Evolutionary conservation across 148 eudicot species (phyloP).

Genomic region (Fagopyrum homotropicum): DNA sequence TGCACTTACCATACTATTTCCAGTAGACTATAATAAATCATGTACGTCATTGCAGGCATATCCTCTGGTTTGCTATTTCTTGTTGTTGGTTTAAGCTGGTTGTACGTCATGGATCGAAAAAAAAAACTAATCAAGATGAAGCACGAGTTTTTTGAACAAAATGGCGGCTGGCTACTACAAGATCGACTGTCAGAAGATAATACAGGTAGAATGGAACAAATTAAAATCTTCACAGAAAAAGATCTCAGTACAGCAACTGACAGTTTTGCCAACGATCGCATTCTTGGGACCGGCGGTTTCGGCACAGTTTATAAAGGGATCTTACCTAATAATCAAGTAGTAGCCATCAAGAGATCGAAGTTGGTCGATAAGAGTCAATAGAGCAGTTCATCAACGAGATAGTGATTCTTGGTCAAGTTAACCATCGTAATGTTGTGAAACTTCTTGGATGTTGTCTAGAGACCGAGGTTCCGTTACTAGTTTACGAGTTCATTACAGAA

Average conservation of each 20-base stretch:
- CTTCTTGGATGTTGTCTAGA: slow-evolving; percentile 10
- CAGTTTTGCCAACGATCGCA: background rate
- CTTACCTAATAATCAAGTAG: background rate
- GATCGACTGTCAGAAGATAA: background rate
- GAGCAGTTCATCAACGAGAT: slow-evolving; percentile 12
- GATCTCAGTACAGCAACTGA: slow-evolving; percentile 11
- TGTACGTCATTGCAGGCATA: background rate
- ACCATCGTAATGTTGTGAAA: slow-evolving; percentile 1
- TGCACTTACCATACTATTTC: too few relatives aligned
- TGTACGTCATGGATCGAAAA: background rate
- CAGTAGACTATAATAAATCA: background rate
- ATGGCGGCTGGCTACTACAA: slow-evolving; percentile 17
- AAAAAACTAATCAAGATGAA: background rate
- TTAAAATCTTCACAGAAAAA: slow-evolving; percentile 10
- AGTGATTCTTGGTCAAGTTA: background rate
- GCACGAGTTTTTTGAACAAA: slow-evolving; percentile 11
- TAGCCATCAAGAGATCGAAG: slow-evolving; percentile 20
- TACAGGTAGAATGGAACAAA: background rate
- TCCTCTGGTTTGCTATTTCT: slow-evolving; percentile 8
- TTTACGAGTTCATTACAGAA: slow-evolving; percentile 8
- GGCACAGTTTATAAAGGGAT: slow-evolving; percentile 9
- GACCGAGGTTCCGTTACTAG: slow-evolving; percentile 3
- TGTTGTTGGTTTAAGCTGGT: slow-evolving; percentile 18
- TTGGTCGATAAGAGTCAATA: slow-evolving; percentile 15
- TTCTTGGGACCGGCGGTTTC: slow-evolving; percentile 6